A percentile compares a stretch with the other conserved stretches of the same genome.
These are phyloP conservation scores for Biscogniauxia mediterranea DNA, from an alignment of 2,329 filamentous ascomycete genomes.

Conservation along the genomic window DNA sequence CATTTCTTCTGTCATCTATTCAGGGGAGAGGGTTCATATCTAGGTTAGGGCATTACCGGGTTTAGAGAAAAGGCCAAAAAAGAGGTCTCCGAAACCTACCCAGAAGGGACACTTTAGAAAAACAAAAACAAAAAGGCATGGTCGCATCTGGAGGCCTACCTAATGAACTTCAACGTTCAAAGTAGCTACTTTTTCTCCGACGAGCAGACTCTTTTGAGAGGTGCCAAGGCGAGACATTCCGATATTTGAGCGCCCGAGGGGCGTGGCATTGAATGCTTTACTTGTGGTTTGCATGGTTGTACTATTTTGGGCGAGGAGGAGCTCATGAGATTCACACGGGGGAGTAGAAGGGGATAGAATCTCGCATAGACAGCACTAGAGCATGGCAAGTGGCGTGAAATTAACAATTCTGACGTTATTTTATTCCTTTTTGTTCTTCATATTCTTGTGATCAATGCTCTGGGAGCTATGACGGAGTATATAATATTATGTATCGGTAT, in stretches of 20 bases:
- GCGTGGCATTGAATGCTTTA: background rate
- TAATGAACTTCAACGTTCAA: background rate
- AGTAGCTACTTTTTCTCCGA: background rate
- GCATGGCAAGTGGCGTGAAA: background rate
- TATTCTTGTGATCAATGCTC: background rate
- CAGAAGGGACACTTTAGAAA: background rate
- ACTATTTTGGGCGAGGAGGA: no score
- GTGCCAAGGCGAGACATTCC: background rate
- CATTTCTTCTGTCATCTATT: background rate
- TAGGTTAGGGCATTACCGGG: background rate
- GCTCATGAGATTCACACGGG: background rate
- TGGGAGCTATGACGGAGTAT: background rate
- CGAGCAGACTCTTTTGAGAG: background rate
- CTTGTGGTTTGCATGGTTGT: background rate
- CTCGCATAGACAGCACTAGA: background rate
- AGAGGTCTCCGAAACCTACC: background rate
- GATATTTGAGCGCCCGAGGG: background rate
- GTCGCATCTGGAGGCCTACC: background rate
- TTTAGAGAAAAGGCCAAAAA: background rate
- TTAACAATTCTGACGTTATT: background rate
- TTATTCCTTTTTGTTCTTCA: background rate
- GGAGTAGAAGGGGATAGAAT: background rate
- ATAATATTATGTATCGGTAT: background rate
- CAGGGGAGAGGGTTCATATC: background rate
- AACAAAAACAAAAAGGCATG: background rate